These are phyloP conservation scores for Daucus carota DNA, from an alignment of 129 eudicot genomes.

Conservation along the genomic window DH1_v3.0 NC_030386.2:22795001-22795500, in stretches of 20 bases:
- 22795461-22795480: neutral
- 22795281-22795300: conserved; percentile 1
- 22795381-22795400: conserved; percentile 66
- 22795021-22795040: conserved; percentile 47
- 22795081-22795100: neutral
- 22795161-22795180: conserved; percentile 98
- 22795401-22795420: conserved; percentile 98
- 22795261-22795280: neutral
- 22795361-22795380: conserved; percentile 90
- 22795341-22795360: conserved; percentile 92
- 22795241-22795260: conserved; percentile 91
- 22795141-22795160: neutral
- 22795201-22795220: conserved; percentile 93
- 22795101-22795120: neutral
- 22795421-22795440: conserved; percentile 94
- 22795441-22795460: conserved; percentile 97
- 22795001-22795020: conserved; percentile 93
- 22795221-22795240: conserved; percentile 91
- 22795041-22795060: neutral
- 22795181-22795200: conserved; percentile 88
- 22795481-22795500: neutral
- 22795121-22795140: neutral
- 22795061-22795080: neutral
- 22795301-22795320: conserved; percentile 49
- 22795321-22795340: conserved; percentile 81